Base-by-base conservation (phyloP, 2,329 filamentous ascomycete species). In the Arthrobotrys entomopaga region DNA sequence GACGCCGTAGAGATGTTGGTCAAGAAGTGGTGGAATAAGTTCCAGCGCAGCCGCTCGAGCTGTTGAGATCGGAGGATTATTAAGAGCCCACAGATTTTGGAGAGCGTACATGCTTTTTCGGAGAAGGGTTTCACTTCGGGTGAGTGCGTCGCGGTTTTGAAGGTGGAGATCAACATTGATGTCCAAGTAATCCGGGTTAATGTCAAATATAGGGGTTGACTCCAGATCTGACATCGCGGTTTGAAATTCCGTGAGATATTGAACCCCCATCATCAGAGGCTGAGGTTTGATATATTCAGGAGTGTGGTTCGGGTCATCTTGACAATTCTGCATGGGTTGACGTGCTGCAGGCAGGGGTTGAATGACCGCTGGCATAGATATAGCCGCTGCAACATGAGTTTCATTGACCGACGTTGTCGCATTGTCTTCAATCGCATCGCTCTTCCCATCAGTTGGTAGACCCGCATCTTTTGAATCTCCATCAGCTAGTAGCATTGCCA, bases 101-200 rank as follows among this genome's bases (percentile, higher is more conserved):
- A 59, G 20, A 13, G 24, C 46, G 2, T 29, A 8, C 2, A 19
- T 38, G n/a, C 20, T 59, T n/a, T 16, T 26, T 29, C 40, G 38
- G 15, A 59, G 40, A 1, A 46, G 20, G n/a, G 3, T n/a, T 3
- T 59, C 38, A 11, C 16, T 46, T 26, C 56, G 22, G 6, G 20
- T 6, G 20, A 59, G 56, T 7, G 20, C 38, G n/a, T 59, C 3
- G 10, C 56, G 38, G 40, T 59, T 59, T 20, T 29, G 10, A 16
- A 59, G 16, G 40, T 48, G 56, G 5, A 59, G 56, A 2, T 48
- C 20, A 4, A 59, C 56, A 20, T 59, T 19, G 7, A 29, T 59
- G 3, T 57, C 24, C 24, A 26, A 26, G 24, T 26, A 26, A 26
- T 26, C 24, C 24, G 24, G 24, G 24, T 26, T 26, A 7, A 26